These are phyloP conservation scores for Pythium oligandrum DNA, from an alignment of 352 stramenopile genomes.

Conservation along the genomic window DNA sequence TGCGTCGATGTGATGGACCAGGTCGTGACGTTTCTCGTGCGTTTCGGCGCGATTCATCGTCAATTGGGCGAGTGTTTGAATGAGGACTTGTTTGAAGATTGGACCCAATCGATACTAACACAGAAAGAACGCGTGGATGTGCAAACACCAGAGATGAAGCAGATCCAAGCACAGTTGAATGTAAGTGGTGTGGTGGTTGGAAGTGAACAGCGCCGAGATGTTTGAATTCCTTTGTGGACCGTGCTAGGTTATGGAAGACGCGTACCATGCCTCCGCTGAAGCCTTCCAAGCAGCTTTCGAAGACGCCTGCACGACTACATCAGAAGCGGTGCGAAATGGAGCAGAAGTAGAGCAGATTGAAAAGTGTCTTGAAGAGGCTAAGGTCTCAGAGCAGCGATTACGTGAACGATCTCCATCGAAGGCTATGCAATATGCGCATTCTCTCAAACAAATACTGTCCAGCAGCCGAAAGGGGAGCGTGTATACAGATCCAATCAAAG, in stretches of 20 bases:
- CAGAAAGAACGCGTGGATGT: slow-evolving; percentile 16
- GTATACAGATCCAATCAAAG: too few relatives aligned
- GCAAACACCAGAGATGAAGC: slow-evolving; percentile 8
- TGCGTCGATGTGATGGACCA: slow-evolving; percentile 27
- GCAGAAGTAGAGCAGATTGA: slow-evolving; percentile 2
- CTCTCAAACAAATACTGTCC: slow-evolving; percentile 10
- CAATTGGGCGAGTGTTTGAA: slow-evolving; percentile 22
- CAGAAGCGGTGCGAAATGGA: background rate
- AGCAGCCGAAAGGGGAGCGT: too few relatives aligned
- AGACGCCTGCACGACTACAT: background rate
- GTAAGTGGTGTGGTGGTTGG: slow-evolving; percentile 4
- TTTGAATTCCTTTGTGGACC: slow-evolving; percentile 2
- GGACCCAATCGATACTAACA: slow-evolving; percentile 10
- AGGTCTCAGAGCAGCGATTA: background rate
- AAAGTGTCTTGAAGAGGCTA: slow-evolving; percentile 1
- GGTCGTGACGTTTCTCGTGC: slow-evolving; percentile 30
- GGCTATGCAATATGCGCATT: slow-evolving; percentile 18
- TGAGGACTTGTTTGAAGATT: slow-evolving; percentile 21
- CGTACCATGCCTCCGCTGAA: background rate
- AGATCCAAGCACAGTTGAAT: slow-evolving; percentile 4
- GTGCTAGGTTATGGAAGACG: background rate
- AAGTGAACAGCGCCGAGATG: slow-evolving; percentile 2
- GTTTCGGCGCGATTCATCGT: slow-evolving; percentile 23
- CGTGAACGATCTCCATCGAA: slow-evolving; percentile 13
- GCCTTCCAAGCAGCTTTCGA: slow-evolving; percentile 1